Base-by-base conservation (phyloP, 2,329 filamentous ascomycete species). In the Xylaria multiplex region DNA sequence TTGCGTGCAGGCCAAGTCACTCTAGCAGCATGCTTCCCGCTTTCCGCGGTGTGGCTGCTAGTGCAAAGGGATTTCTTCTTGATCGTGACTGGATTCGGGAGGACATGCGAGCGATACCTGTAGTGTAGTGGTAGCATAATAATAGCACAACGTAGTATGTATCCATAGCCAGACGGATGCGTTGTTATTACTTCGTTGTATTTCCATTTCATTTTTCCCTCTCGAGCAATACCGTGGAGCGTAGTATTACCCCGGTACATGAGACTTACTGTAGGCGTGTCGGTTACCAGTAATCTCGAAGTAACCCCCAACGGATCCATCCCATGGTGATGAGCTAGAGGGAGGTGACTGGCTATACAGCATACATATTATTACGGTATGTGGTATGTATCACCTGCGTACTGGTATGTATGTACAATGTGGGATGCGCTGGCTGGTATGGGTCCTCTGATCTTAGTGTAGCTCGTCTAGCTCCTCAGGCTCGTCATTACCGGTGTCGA, bases 41-140 rank as follows among this genome's bases (percentile, higher is more conserved):
- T 72, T 72, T 74, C 73, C 73, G 73, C 73, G 73, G 73, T 70
- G 71, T 73, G 67, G 73, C 68, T 63, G 65, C 72, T 70, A n/a
- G n/a, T n/a, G n/a, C n/a, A 71, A 69, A 65, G 46, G 60, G 62
- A 63, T 60, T 65, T 57, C 63, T 14, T 66, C 46, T 57, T 54
- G 60, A 70, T 67, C 58, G 66, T 70, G 61, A 69, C 63, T 56
- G 52, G 55, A 46, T 56, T 60, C 27, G 53, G 59, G 61, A 71
- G 69, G 68, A 68, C 65, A 57, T 69, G 67, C 70, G 60, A 60
- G 42, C 62, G 52, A 62, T 42, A 62, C 64, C 62, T 58, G 27
- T 42, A 50, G n/a, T 56, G 32, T 42, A 49, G 37, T 52, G 52
- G 46, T 52, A 59, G 53, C 43, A 27, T 43, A 46, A 54, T 58